Evolutionary conservation across 208 protist genomes (phyloP), one percentile per base, ranked within the genome.

Genomic region (Borovskyia barvae): DNA sequence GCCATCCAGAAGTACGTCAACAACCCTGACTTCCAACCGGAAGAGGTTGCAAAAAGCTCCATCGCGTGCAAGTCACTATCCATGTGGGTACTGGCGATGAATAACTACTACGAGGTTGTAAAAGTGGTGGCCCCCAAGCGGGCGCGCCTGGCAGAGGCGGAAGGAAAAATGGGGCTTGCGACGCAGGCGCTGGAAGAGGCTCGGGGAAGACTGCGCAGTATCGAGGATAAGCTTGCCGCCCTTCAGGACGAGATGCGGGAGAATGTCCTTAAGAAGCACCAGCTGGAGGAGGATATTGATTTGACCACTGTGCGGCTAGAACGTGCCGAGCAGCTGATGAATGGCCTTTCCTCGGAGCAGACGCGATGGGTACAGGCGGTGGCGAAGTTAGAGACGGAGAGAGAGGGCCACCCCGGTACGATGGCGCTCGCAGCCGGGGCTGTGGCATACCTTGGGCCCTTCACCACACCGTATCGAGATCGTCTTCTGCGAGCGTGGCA

Each of bases 11-110:
- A 95, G 66, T 97, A 97, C 82, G 76, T 97, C 42, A 88, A 90
- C 40, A 95, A 98, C 69, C 77, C 92, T 0, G 90, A 96, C 39
- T 98, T 98, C 66, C 72, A 93, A 58, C 94, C 94, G 1, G 92
- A 97, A 15, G 82, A 86, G 54, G 92, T 99, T 24, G 80, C 75
- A 15, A 97, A 97, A 70, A 94, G 87, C 53, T 98, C 96, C 29
- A 87, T 85, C 66, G 97, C 97, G 26, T 96, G 94, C 60, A 92
- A 86, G 52, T 97, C 92, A 9, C 83, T 99, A 3, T 94, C 94
- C 37, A 84, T 95, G 82, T 99, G 97, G 97, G 90, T 94, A 41
- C 57, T 88, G 22, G 97, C 97, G 20, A 97, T 97, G 58, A 89
- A 97, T 68, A 93, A 89, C 57, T 99, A 98, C 78, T 88, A 94